Evolutionary conservation across 306 rosid genomes (phyloP).

Genomic region (Casuarina equisetifolia): DNA sequence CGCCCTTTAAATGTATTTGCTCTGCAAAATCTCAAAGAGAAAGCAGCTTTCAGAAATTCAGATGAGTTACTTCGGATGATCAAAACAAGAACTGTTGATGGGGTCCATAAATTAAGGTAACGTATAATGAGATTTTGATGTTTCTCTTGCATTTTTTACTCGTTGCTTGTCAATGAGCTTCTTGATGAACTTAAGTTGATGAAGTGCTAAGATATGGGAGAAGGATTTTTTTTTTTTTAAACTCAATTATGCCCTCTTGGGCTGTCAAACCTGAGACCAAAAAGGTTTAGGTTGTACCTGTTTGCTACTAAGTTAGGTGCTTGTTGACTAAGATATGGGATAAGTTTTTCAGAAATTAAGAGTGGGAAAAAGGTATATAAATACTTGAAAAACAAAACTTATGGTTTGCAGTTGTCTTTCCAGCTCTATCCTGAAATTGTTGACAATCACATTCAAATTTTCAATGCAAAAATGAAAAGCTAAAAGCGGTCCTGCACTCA

Average conservation of each 20-base stretch:
- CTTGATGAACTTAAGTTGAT: constrained; percentile 68
- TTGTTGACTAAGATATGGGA: constrained; percentile 55
- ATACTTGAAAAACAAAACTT: constrained; percentile 6
- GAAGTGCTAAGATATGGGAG: constrained; percentile 85
- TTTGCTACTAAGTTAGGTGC: too few species aligned
- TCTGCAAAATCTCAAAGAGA: constrained; percentile 70
- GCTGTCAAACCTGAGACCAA: too few species aligned
- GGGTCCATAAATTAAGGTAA: constrained; percentile 70
- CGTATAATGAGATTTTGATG: neutral
- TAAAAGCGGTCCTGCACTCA: constrained; percentile 62
- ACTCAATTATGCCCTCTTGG: too few species aligned
- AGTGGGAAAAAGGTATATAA: constrained; percentile 66
- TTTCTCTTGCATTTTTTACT: constrained; percentile 1
- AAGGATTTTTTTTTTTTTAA: constrained; percentile 36
- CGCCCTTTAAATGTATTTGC: neutral
- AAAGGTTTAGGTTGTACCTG: too few species aligned
- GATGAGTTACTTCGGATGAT: constrained; percentile 89
- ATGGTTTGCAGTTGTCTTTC: constrained; percentile 7
- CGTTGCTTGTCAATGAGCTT: neutral
- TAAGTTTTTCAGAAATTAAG: constrained; percentile 69
- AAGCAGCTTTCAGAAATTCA: constrained; percentile 62
- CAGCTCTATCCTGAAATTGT: constrained; percentile 1
- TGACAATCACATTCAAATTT: constrained; percentile 9
- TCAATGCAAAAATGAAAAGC: constrained; percentile 68
- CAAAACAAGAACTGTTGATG: constrained; percentile 50